Base-by-base conservation (phyloP, 1,139 yeast genomes). In the Geotrichum carabidarum region DNA sequence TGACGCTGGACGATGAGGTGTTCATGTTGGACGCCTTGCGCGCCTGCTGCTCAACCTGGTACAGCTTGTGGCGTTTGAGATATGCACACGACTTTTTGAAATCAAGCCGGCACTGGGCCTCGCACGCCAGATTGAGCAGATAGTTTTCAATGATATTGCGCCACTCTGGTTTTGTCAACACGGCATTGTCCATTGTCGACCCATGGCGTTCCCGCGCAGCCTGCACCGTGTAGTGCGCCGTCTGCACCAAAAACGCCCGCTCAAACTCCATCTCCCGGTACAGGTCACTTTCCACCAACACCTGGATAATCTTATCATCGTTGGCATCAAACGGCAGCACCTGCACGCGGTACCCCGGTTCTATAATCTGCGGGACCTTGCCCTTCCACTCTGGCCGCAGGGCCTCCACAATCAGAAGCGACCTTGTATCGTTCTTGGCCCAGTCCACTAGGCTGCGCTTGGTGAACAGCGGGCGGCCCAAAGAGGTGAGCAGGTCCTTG, bases 81-180 rank as follows among this genome's bases (percentile, higher is more conserved):
- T 61, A 72, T 35, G 74, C 67, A 59, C 82, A 78, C 32, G 71
- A 68, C 55, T 71, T 70, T 62, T 79, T 79, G 64, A 80, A 83
- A 63, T 83, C 86, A 44, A 71, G 69, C 34, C 86, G 74, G 61
- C 86, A 82, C 64, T 83, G 87, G 11, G 84, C 83, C 63, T 83
- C 89, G 48, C 84, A 84, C 1, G 81, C 87, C 37, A 83, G 72
- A 64, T 82, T 82, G 44, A 83, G 68, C 50, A 82, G 64, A 63
- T 79, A 83, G 68, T 83, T 83, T 60, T 83, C 89, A 58, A 83
- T 80, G 32, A 83, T 77, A 64, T 83, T 81, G 61, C 88, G 71
- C 86, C 88, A 83, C 65, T 83, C 86, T 22, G 81, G 79, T 60
- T 77, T 74, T 2, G 71, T 59, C 42, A 71, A 59, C 34, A 12